Percentiles rank a stretch among this genome's conserved stretches.
These are phyloP conservation scores for Trametes punicea DNA, from an alignment of 768 basidiomycete species.

Conservation along the genomic window DNA sequence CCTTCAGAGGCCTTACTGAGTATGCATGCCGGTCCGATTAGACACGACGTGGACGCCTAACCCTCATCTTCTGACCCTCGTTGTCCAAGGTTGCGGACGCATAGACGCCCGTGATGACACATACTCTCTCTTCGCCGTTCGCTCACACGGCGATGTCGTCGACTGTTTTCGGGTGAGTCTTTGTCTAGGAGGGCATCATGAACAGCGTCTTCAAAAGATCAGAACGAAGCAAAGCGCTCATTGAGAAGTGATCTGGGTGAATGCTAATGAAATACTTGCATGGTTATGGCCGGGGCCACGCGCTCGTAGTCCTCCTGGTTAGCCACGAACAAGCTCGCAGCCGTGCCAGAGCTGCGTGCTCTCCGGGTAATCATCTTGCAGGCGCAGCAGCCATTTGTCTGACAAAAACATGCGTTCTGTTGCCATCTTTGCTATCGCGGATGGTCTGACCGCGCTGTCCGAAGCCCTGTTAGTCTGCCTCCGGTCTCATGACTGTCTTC, in stretches of 20 bases:
- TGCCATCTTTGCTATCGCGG: background rate
- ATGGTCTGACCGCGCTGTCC: conserved; percentile 1
- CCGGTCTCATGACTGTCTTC: conserved; percentile 3
- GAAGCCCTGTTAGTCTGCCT: background rate
- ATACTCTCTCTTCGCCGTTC: background rate
- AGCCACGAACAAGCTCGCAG: background rate
- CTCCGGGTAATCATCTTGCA: background rate
- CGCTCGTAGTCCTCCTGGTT: no score
- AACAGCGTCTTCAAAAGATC: background rate
- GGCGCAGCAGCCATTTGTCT: background rate
- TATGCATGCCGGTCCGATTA: no score
- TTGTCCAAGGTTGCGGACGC: no score
- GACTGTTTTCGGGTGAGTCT: background rate
- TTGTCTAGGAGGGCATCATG: background rate
- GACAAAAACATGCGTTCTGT: background rate
- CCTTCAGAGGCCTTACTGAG: no score
- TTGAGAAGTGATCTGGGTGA: no score
- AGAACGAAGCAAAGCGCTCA: no score
- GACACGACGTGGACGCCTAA: background rate
- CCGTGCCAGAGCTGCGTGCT: background rate
- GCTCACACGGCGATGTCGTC: background rate
- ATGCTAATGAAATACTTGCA: no score
- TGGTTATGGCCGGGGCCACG: no score
- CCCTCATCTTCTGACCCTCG: no score
- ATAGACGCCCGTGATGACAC: no score